Conservation (phyloP, 1,139 yeast genomes). For the Candida smagusa region DNA sequence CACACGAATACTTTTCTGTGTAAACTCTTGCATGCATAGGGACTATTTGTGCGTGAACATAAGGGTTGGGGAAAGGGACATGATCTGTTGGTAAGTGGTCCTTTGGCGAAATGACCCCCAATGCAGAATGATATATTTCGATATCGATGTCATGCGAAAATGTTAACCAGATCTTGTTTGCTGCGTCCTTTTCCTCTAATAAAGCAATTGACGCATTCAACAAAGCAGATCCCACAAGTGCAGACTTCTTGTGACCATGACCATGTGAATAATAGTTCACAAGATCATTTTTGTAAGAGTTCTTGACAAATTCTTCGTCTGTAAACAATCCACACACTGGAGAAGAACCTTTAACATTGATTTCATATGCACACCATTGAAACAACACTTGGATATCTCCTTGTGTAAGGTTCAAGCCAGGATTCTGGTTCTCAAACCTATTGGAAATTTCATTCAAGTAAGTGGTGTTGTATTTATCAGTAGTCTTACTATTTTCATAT, state of each 20-base stretch:
- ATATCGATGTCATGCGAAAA: conserved; percentile 64
- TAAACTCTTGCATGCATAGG: conserved; percentile 58
- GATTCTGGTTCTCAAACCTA: conserved; percentile 39
- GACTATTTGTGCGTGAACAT: conserved; percentile 44
- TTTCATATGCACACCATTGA: conserved; percentile 47
- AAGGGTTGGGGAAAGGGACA: conserved; percentile 38
- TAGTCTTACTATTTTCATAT: conserved; percentile 10
- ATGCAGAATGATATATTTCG: conserved; percentile 45
- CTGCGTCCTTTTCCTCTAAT: conserved; percentile 21
- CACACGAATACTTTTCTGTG: conserved; percentile 46
- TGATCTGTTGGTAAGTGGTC: conserved; percentile 27
- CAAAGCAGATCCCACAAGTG: conserved; percentile 28
- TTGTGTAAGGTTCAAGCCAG: conserved; percentile 36
- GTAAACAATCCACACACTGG: conserved; percentile 48
- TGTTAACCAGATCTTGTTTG: conserved; percentile 39
- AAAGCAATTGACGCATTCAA: conserved; percentile 30
- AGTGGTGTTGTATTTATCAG: conserved; percentile 14
- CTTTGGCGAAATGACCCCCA: conserved; percentile 45
- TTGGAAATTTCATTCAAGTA: conserved; percentile 38
- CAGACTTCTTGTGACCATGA: conserved; percentile 20
- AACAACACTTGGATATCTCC: conserved; percentile 38
- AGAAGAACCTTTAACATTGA: conserved; percentile 46
- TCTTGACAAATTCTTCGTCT: conserved; percentile 47
- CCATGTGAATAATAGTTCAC: conserved; percentile 31
- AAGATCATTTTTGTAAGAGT: conserved; percentile 42